phyloP scores from a whole-genome alignment of 176 grass and related monocot genomes.

The Oropetium thomaeum region DNA sequence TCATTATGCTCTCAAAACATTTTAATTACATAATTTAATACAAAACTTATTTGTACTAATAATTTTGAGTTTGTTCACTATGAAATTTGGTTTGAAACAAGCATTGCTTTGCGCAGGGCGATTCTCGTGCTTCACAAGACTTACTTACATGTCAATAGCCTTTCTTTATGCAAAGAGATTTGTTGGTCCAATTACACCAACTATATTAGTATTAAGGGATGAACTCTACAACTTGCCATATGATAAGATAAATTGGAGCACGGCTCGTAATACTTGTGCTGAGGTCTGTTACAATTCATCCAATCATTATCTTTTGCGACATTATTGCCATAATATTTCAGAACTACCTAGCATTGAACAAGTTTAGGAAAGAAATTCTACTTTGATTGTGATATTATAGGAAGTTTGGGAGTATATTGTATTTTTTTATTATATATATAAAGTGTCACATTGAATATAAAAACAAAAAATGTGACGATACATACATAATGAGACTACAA shows the following conservation, averaged over 20 bases:
- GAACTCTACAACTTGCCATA: conserved; percentile 51
- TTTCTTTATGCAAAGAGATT: conserved; percentile 76
- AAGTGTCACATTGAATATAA: too few species aligned
- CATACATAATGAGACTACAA: too few species aligned
- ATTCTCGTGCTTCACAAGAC: conserved; percentile 46
- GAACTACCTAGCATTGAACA: too few species aligned
- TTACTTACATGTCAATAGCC: conserved; percentile 74
- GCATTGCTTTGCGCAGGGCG: conserved; percentile 20
- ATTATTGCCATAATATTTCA: too few species aligned
- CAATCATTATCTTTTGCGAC: not conserved
- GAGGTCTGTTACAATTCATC: conserved; percentile 41
- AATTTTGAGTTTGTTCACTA: not conserved
- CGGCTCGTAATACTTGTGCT: conserved; percentile 61
- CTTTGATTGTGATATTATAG: too few species aligned
- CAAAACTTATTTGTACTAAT: not conserved
- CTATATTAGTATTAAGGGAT: conserved; percentile 44
- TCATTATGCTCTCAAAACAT: too few species aligned
- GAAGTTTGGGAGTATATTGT: too few species aligned
- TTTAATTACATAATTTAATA: too few species aligned
- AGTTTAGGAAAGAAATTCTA: too few species aligned
- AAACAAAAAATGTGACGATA: too few species aligned
- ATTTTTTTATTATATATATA: too few species aligned
- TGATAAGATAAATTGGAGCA: conserved; percentile 52
- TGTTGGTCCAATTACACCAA: conserved; percentile 52
- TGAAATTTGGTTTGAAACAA: not conserved